Evolutionary conservation across 192 early-diverging fungal genomes (phyloP).

Genomic region (Funneliformis mosseae): DNA sequence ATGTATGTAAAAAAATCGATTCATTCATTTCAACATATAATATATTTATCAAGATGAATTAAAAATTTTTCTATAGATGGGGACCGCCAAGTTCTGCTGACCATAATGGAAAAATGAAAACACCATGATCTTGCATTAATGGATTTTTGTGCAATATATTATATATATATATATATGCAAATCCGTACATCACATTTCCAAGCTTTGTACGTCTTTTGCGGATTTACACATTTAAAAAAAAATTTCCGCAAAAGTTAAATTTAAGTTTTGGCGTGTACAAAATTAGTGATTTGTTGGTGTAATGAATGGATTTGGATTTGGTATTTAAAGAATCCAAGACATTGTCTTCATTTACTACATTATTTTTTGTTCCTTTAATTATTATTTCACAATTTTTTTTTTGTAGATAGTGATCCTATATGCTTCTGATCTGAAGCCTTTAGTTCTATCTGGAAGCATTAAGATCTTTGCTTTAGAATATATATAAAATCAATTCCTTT

Average conservation of each 20-base stretch:
- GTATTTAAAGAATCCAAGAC: not conserved
- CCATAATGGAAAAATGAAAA: constrained; percentile 31
- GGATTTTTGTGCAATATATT: not conserved
- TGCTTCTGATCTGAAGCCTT: not conserved
- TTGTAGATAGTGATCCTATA: not conserved
- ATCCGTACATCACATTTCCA: not conserved
- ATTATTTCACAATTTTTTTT: not conserved
- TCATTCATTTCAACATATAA: not conserved
- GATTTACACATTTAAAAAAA: not conserved
- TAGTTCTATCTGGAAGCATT: not conserved
- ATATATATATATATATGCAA: not conserved
- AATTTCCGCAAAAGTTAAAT: not conserved
- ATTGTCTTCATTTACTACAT: not conserved
- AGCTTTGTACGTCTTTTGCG: not conserved
- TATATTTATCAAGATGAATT: not conserved
- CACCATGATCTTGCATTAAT: constrained; percentile 10
- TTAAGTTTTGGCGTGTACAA: not conserved
- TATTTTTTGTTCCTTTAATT: not conserved
- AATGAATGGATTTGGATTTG: not conserved
- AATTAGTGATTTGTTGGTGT: not conserved
- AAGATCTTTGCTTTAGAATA: not conserved
- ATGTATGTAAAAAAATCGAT: constrained; percentile 51
- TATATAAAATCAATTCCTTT: not conserved
- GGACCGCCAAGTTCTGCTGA: constrained; percentile 24
- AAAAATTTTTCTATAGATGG: constrained; percentile 25